Base-by-base conservation (phyloP, 129 eudicot genomes). In the Kitagawia praeruptora region DNA sequence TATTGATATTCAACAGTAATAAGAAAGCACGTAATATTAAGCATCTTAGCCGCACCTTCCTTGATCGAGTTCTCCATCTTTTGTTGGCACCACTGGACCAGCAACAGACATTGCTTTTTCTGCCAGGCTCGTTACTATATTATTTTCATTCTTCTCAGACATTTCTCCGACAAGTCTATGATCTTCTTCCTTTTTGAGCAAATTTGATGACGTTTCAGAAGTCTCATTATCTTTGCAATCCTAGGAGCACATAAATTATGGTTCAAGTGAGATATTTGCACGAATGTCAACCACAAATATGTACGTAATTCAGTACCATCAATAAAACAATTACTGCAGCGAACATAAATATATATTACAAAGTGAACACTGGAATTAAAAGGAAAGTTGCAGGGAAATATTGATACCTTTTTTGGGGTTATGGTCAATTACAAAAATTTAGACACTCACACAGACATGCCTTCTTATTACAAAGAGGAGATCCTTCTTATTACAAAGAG, bases 71-170 rank as follows among this genome's bases (percentile, higher is more conserved):
- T 40, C 90, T 53, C 98, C 97, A 83, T 83, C 93, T 78, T 87
- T 95, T n/a, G 86, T 87, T 49, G 99, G 99, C 63, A 95, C 88
- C 73, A 90, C 92, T 41, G 99, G 99, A 86, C 90, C 85, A 53
- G 97, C 99, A 81, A 95, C 97, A 70, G 87, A 85, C 95, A 95
- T 87, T 66, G 99, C 99, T 86, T 95, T 95, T 83, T 90, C 97
- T 21, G 97, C 92, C 54, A 95, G 88, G 87, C 93, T 92, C 27
- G 96, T 82, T 77, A 90, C 93, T 46, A 92, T 58, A 77, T 80
- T 88, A 67, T 70, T 81, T 71, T 89, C 86, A 71, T 75, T 77
- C 74, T 84, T 90, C 34, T 83, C 87, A 37, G 77, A 53, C 25
- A 51, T 79, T 69, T 82, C 86, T 78, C 82, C 84, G 64, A 78